Evolutionary conservation across 139 green algal species (phyloP), one percentile per base, ranked within the genome.

Genomic region (Diplosphaera chodatii): DNA sequence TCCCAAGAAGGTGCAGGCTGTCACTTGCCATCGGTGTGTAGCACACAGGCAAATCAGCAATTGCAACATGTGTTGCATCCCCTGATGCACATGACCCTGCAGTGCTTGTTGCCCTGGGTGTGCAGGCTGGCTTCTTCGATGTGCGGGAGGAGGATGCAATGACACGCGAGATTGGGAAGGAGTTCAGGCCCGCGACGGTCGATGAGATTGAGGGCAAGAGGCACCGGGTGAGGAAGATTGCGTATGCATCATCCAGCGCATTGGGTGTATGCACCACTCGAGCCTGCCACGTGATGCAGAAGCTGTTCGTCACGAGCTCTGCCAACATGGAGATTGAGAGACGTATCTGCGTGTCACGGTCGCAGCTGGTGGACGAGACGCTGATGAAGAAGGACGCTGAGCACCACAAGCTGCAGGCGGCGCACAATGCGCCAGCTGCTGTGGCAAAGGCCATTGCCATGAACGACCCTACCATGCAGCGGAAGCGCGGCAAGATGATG

Each of bases 171-270:
- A 77, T 93, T 40, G 77, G 85, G 55, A 68, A 88, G 79, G 78
- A 93, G 72, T 99, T 99, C 84, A 74, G 90, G 21, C 90, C 91
- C 6, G 78, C 90, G 28, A 96, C 91, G 2, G 72, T 96, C 3
- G 87, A 97, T 67, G 89, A 98, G 72, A 71, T 98, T 71, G 95
- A 98, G 83, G 91, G 92, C 13, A 86, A 88, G 76, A 73, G 87
- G 32, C 78, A 86, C 56, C 87, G 91, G 75, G 82, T 85, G 28
- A 3, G 68, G 13, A 48, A n/a, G n/a, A n/a, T n/a, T n/a, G n/a
- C n/a, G n/a, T n/a, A n/a, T n/a, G n/a, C n/a, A n/a, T n/a, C n/a
- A n/a, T n/a, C n/a, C n/a, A n/a, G n/a, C n/a, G n/a, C n/a, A n/a
- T n/a, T n/a, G n/a, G n/a, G n/a, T n/a, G n/a, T n/a, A n/a, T n/a